Base-by-base conservation (phyloP, 495 filamentous ascomycete species). In the Aspergillus biplanus region DNA sequence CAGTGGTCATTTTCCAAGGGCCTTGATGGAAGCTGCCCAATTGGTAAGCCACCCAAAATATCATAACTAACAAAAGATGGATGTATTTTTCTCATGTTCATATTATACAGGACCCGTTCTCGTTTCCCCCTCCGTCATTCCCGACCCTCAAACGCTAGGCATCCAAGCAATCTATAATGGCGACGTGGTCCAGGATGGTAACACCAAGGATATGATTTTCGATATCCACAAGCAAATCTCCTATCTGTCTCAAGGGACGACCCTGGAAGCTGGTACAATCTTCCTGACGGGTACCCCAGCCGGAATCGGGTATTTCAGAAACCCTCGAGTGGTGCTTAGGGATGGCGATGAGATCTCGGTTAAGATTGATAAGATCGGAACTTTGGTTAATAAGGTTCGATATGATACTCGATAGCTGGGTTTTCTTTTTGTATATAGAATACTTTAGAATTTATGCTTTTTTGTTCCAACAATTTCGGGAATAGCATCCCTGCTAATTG, bases 281-380 rank as follows among this genome's bases (percentile, higher is more conserved):
- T 78, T 82, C 44, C 32, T 80, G 61, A 82, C 81, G 0, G 81
- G 78, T 15, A 82, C 80, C 8, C 71, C 69, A 3, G 68, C 75
- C 13, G 75, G 75, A 7, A 78, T 78, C 65, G 75, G 74, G 9
- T 69, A 74, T 56, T 77, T 80, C 42, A 77, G 77, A 49, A 74
- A 82, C 55, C 73, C 75, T 3, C 75, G 73, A 61, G 73, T 77
- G 12, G 82, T 76, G 21, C 66, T 87, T 54, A 76, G 78, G 61
- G 72, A 86, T 62, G 83, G 79, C 0, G 83, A 86, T 71, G 75
- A 79, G 42, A 84, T 87, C 4, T 76, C 78, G 55, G 82, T 87
- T 5, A 58, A 79, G 56, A 79, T 85, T 64, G 73, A 70, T 18
- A 59, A 73, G 6, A 49, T 49, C 7, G 46, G 46, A 8, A 49